phyloP scores from a whole-genome alignment of 2,329 filamentous ascomycete species.

The Sphaerulina musiva region DNA sequence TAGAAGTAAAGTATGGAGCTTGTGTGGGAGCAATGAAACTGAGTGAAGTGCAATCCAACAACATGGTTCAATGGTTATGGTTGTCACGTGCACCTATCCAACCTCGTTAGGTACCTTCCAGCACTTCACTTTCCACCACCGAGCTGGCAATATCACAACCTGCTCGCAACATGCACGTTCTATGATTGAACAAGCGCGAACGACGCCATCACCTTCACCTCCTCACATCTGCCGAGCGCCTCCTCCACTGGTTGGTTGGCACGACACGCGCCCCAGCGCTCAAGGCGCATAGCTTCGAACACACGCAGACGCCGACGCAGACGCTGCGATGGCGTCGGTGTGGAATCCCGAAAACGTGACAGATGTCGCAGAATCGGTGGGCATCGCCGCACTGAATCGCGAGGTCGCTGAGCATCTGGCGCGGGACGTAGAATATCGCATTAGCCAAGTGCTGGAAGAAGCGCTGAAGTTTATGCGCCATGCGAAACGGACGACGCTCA shows the following conservation, averaged over 20 bases:
- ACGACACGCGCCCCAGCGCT: neutral
- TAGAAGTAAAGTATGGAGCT: no score
- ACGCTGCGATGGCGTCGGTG: slow-evolving; percentile 46
- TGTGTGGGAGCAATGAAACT: no score
- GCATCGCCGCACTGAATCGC: slow-evolving; percentile 71
- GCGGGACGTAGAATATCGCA: slow-evolving; percentile 90
- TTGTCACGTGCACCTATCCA: no score
- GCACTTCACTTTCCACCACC: no score
- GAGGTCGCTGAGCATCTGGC: slow-evolving; percentile 82
- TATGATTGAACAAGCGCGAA: neutral
- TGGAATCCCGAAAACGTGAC: slow-evolving; percentile 96
- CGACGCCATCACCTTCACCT: neutral
- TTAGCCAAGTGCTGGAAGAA: slow-evolving; percentile 89
- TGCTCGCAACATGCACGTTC: no score
- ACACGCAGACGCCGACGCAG: neutral
- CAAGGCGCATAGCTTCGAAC: neutral
- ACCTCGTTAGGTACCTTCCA: no score
- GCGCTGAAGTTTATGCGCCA: slow-evolving; percentile 95
- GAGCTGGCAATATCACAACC: no score
- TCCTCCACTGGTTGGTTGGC: neutral
- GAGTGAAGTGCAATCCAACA: no score
- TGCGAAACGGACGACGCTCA: slow-evolving; percentile 75
- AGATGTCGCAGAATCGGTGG: slow-evolving; percentile 93
- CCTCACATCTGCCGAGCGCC: neutral
- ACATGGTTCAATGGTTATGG: no score